A percentile compares a stretch with the other conserved stretches of the same genome.
Conservation (phyloP, 192 early-diverging fungal species). For the Polychytrium aggregatum region DNA sequence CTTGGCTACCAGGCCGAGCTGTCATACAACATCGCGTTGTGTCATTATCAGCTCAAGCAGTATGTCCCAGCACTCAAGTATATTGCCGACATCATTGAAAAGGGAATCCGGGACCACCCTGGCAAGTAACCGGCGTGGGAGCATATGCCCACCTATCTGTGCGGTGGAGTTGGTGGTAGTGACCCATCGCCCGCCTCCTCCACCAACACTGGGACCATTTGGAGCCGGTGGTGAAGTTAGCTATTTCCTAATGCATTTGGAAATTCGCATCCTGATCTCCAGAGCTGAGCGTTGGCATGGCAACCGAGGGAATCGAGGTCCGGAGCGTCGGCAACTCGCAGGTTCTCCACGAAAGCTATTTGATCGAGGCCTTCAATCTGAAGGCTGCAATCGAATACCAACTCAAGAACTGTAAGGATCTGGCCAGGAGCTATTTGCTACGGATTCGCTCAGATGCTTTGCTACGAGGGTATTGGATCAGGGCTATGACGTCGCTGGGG, state of each 20-base stretch:
- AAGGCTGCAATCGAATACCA: conserved; percentile 59
- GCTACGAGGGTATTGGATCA: too few relatives aligned
- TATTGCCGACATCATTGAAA: conserved; percentile 52
- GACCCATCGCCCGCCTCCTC: too few relatives aligned
- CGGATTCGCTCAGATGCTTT: too few relatives aligned
- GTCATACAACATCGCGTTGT: conserved; percentile 42
- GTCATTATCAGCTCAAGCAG: conserved; percentile 41
- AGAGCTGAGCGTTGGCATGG: conserved; percentile 54
- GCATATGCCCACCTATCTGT: too few relatives aligned
- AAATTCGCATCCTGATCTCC: too few relatives aligned
- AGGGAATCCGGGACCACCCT: conserved; percentile 49
- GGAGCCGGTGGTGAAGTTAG: too few relatives aligned
- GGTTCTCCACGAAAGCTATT: conserved; percentile 45
- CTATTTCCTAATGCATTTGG: too few relatives aligned
- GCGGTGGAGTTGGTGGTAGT: too few relatives aligned
- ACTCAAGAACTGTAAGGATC: conserved; percentile 40
- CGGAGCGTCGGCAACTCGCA: conserved; percentile 50
- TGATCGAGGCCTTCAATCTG: conserved; percentile 53
- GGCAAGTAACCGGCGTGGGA: too few relatives aligned
- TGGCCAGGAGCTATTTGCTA: too few relatives aligned
- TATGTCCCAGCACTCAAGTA: conserved; percentile 46
- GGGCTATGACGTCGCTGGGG: too few relatives aligned
- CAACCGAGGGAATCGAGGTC: conserved; percentile 53
- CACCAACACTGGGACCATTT: too few relatives aligned
- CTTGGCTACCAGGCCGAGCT: conserved; percentile 44